Evolutionary conservation across 208 protist species (phyloP).

Genomic region (Leishmania lainsoni): DNA sequence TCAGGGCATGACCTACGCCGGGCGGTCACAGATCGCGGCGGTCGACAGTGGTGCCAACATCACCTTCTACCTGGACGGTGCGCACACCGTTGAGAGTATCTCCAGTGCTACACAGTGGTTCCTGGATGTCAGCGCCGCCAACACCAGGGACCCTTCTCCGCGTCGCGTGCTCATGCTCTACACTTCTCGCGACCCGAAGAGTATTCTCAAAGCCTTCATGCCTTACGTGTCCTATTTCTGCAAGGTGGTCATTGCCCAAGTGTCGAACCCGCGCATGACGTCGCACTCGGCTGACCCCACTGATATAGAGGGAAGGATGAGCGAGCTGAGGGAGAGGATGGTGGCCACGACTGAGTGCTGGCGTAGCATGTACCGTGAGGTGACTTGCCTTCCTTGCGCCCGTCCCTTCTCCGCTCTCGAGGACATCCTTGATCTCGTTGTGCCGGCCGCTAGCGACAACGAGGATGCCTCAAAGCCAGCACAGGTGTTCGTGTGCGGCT

Average conservation of each 20-base stretch:
- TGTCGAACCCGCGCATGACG: slow-evolving; percentile 53
- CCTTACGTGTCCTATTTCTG: slow-evolving; percentile 61
- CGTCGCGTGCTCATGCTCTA: slow-evolving; percentile 83
- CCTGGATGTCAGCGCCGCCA: slow-evolving; percentile 57
- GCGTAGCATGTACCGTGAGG: slow-evolving; percentile 70
- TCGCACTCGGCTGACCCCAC: slow-evolving; percentile 35
- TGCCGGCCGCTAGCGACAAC: slow-evolving; percentile 44
- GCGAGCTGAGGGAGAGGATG: slow-evolving; percentile 38
- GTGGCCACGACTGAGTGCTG: slow-evolving; percentile 54
- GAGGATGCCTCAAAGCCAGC: slow-evolving; percentile 69
- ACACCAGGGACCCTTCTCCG: slow-evolving; percentile 37
- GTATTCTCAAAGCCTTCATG: slow-evolving; percentile 81
- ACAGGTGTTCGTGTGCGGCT: slow-evolving; percentile 85
- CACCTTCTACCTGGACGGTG: slow-evolving; percentile 87
- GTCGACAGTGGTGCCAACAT: slow-evolving; percentile 45
- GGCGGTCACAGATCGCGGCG: slow-evolving; percentile 74
- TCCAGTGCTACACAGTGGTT: slow-evolving; percentile 73
- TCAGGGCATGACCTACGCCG: slow-evolving; percentile 64
- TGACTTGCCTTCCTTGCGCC: slow-evolving; percentile 63
- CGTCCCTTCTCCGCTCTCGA: slow-evolving; percentile 54
- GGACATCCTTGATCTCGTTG: slow-evolving; percentile 60
- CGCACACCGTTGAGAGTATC: slow-evolving; percentile 88
- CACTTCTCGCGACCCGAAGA: slow-evolving; percentile 62
- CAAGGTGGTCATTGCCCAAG: slow-evolving; percentile 65
- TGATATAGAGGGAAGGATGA: slow-evolving; percentile 34